phyloP scores from a whole-genome alignment of 2,329 filamentous ascomycete species.

The Exophiala aquamarina region DNA sequence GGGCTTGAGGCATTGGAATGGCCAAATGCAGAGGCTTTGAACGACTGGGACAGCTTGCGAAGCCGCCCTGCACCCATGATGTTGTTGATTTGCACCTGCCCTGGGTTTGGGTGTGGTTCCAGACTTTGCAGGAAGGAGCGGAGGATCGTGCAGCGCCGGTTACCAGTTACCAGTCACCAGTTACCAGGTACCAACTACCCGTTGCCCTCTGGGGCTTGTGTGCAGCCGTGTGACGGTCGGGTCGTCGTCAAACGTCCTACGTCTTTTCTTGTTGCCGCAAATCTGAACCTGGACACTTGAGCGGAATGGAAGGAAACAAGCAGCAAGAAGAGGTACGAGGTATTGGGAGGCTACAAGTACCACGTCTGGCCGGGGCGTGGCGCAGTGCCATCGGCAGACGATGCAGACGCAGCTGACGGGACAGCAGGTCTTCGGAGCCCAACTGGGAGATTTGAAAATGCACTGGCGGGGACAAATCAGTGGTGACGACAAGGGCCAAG shows the following conservation, averaged over 20 bases:
- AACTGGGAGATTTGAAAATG: neutral
- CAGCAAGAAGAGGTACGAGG: neutral
- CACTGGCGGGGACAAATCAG: neutral
- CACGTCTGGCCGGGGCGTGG: conserved; percentile 1
- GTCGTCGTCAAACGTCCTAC: conserved; percentile 5
- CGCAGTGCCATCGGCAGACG: conserved; percentile 11
- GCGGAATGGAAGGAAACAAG: conserved; percentile 1
- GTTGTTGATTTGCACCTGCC: conserved; percentile 5
- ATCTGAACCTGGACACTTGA: conserved; percentile 4
- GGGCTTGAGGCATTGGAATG: conserved; percentile 14
- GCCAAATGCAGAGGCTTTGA: conserved; percentile 25
- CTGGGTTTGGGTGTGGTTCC: neutral
- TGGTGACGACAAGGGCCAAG: neutral
- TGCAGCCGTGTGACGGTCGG: neutral
- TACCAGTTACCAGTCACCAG: no score
- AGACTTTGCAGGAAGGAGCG: conserved; percentile 3
- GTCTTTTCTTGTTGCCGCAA: no score
- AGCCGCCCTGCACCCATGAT: conserved; percentile 23
- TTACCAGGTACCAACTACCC: no score
- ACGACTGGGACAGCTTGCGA: conserved; percentile 28
- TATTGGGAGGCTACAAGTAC: no score
- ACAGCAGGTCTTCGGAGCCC: neutral
- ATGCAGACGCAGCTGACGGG: no score
- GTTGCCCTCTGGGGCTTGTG: no score
- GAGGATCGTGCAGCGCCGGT: neutral